Evolutionary conservation across 2,329 filamentous ascomycete species (phyloP).

Genomic region (Hypoxylon sp.): DNA sequence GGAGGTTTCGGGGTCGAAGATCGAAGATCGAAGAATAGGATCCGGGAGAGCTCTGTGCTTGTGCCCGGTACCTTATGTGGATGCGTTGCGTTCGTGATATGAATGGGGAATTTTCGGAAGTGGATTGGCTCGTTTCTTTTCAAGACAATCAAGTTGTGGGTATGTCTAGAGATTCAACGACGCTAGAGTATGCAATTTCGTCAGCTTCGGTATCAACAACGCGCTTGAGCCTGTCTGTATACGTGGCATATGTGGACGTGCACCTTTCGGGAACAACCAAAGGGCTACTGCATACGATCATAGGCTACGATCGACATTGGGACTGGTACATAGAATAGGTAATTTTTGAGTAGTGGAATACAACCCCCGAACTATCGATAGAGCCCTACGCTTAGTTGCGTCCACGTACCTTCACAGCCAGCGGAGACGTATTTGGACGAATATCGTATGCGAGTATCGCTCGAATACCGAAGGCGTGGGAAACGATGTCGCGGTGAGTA

Average conservation of each 20-base stretch:
- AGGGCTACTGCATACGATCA: neutral
- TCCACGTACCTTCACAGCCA: slow-evolving; percentile 26
- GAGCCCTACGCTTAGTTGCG: neutral
- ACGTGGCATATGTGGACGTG: neutral
- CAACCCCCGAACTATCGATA: neutral
- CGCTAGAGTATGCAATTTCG: slow-evolving; percentile 24
- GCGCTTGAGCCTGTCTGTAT: neutral
- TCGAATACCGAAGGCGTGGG: slow-evolving; percentile 13
- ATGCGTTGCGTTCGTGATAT: slow-evolving; percentile 21
- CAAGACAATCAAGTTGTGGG: slow-evolving; percentile 27
- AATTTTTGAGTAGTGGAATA: neutral
- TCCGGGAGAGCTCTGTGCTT: slow-evolving; percentile 6
- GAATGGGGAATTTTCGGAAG: slow-evolving; percentile 22
- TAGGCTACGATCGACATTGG: neutral
- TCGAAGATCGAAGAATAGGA: neutral
- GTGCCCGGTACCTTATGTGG: slow-evolving; percentile 17
- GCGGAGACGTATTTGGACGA: slow-evolving; percentile 11
- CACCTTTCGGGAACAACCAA: neutral
- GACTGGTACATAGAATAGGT: slow-evolving; percentile 6
- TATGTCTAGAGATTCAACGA: slow-evolving; percentile 30
- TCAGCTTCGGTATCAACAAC: slow-evolving; percentile 19
- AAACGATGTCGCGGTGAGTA: neutral
- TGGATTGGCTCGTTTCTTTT: slow-evolving; percentile 27
- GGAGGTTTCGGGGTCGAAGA: neutral
- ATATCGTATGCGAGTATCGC: slow-evolving; percentile 7